phyloP scores from a whole-genome alignment of 306 rosid species.

The Echinosophora koreensis region DNA sequence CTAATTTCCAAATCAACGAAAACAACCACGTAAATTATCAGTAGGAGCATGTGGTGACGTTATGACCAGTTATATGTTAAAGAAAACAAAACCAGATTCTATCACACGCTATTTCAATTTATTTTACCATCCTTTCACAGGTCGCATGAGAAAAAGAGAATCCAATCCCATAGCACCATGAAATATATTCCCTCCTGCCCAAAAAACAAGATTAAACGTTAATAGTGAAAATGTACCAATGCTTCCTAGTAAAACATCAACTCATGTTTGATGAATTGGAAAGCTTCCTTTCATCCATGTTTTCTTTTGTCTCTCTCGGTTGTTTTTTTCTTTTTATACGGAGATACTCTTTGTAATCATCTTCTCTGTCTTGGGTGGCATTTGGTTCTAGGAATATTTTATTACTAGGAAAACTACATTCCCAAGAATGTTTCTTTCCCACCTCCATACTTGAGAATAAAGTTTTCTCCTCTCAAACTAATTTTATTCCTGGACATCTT shows the following conservation, averaged over 20 bases:
- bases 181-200: slow-evolving; percentile 85
- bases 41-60: background rate
- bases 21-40: slow-evolving; percentile 15
- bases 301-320: background rate
- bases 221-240: background rate
- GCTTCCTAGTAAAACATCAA: background rate
- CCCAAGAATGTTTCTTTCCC: too few species aligned
- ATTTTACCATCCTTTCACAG: slow-evolving; percentile 85
- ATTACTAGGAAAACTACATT: too few species aligned
- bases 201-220: slow-evolving; percentile 20
- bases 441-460: too few species aligned
- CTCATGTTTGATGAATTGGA: background rate
- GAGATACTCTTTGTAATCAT: background rate
- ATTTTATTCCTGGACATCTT: too few species aligned
- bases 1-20: slow-evolving; percentile 48
- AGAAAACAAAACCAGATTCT: background rate
- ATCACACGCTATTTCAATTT: background rate
- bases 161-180: slow-evolving; percentile 97
- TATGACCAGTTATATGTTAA: background rate
- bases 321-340: background rate
- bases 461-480: too few species aligned
- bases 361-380: too few species aligned
- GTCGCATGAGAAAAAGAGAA: slow-evolving; percentile 89
- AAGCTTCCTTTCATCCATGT: background rate
- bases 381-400: too few species aligned